Percentiles rank a stretch among this genome's conserved stretches.
phyloP scores from a whole-genome alignment of 768 basidiomycete species.

The Lactarius deliciosus region DNA sequence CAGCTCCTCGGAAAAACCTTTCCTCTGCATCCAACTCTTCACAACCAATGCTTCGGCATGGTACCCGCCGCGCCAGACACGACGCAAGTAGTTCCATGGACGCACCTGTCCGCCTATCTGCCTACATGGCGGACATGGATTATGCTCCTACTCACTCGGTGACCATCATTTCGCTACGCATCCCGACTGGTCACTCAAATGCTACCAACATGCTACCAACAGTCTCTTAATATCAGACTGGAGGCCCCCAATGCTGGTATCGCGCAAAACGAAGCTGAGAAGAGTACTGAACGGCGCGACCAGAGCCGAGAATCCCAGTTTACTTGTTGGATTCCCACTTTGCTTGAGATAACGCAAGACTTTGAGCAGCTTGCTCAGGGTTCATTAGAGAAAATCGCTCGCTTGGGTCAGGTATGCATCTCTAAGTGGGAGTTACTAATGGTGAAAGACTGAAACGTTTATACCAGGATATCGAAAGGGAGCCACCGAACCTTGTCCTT shows the following conservation, averaged over 20 bases:
- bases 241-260: not conserved
- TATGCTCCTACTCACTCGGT: not conserved
- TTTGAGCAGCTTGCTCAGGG: not conserved
- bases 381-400: not conserved
- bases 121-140: not conserved
- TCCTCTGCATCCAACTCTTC: not conserved
- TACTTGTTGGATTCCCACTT: not conserved
- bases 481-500: not conserved
- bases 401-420: slow-evolving; percentile 5
- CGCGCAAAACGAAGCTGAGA: not conserved
- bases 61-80: not conserved
- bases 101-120: not conserved
- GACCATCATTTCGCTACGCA: not conserved
- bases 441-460: not conserved
- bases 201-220: not conserved
- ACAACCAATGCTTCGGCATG: not conserved
- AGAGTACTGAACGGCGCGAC: not conserved
- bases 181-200: not conserved
- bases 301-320: not conserved
- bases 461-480: not conserved
- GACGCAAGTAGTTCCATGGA: not conserved
- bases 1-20: too few relatives aligned
- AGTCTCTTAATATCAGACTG: not conserved
- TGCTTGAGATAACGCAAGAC: slow-evolving; percentile 14
- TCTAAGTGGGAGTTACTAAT: not conserved